Conservation (phyloP, 2,329 filamentous ascomycete genomes). For the Raffaelea arxii region DNA sequence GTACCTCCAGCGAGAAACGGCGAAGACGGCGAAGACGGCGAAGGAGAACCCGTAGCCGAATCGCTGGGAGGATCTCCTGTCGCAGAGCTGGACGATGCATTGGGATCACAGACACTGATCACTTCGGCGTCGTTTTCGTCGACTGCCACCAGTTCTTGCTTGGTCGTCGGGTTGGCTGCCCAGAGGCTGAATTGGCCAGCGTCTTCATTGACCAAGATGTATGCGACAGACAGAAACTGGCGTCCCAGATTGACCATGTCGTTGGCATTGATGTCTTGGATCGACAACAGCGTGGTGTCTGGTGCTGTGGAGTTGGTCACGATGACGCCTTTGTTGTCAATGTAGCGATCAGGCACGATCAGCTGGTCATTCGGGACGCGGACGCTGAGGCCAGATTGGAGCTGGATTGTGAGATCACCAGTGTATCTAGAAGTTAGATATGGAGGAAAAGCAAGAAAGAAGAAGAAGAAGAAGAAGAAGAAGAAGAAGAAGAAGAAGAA, state of each 20-base stretch:
- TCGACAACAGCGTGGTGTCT: constrained; percentile 16
- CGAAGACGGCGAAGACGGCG: background rate
- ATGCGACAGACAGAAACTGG: constrained; percentile 20
- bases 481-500: constrained; percentile 5
- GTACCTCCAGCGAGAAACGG: background rate
- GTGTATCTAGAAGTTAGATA: constrained; percentile 2
- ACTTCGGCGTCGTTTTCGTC: constrained; percentile 3
- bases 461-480: constrained; percentile 4
- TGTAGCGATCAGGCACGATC: constrained; percentile 14
- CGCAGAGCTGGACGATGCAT: background rate
- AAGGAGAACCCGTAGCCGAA: background rate
- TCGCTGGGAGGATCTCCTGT: background rate
- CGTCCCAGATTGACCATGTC: constrained; percentile 17
- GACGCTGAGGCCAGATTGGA: constrained; percentile 11
- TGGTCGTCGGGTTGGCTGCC: constrained; percentile 7
- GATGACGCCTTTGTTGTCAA: constrained; percentile 1
- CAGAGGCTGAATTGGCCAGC: constrained; percentile 14
- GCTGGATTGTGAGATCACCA: constrained; percentile 13
- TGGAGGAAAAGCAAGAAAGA: background rate
- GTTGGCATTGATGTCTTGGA: constrained; percentile 15
- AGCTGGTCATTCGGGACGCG: constrained; percentile 21
- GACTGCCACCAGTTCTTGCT: constrained; percentile 9
- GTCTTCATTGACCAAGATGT: constrained; percentile 21
- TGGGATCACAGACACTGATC: background rate
- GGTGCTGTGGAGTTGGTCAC: constrained; percentile 11